phyloP scores from a whole-genome alignment of 2,329 filamentous ascomycete genomes.

The Epichloe sibirici region DNA sequence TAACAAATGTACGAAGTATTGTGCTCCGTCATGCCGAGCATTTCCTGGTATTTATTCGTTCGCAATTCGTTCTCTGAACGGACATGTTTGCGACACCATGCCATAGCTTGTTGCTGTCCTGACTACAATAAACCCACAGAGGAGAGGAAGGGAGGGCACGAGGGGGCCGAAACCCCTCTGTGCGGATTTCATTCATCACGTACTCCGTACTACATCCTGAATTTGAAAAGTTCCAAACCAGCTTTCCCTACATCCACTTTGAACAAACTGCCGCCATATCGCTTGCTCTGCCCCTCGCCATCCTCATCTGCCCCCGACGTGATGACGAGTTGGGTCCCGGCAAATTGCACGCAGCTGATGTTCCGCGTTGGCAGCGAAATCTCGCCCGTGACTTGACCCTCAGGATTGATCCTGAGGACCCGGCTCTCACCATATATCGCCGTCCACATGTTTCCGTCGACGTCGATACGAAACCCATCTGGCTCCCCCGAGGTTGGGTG shows the following conservation, averaged over 20 bases:
- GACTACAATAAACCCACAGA: too few species aligned
- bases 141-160: too few species aligned
- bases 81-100: conserved; percentile 2
- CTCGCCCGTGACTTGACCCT: conserved; percentile 61
- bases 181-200: neutral
- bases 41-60: neutral
- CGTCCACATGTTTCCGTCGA: conserved; percentile 78
- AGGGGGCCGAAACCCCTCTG: too few species aligned
- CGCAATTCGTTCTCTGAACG: neutral
- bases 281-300: conserved; percentile 45
- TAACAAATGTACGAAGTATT: too few species aligned
- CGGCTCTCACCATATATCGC: conserved; percentile 69
- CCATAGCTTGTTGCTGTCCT: neutral
- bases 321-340: conserved; percentile 63
- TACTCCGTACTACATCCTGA: conserved; percentile 33
- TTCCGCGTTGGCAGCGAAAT: conserved; percentile 65
- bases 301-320: conserved; percentile 62
- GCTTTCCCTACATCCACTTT: conserved; percentile 62
- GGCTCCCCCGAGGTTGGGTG: conserved; percentile 56
- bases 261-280: conserved; percentile 60
- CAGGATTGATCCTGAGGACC: conserved; percentile 61
- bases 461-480: conserved; percentile 77
- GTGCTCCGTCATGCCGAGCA: too few species aligned
- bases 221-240: conserved; percentile 52
- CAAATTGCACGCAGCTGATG: conserved; percentile 71